Evolutionary conservation across 148 eudicot genomes (phyloP).

Genomic region (Amaranthus palmeri): DNA sequence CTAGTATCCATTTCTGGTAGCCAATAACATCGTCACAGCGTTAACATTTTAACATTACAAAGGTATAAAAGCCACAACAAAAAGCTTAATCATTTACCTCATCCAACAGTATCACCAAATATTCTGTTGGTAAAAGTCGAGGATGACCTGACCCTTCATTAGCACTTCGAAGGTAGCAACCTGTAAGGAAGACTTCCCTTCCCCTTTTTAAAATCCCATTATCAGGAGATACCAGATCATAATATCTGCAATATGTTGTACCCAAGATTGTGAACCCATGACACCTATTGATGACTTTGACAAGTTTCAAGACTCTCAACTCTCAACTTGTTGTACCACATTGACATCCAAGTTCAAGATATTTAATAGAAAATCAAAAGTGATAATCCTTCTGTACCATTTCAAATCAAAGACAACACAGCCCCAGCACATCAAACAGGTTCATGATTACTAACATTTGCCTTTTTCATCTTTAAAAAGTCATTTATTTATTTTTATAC

Average conservation of each 20-base stretch:
- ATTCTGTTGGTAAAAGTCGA: conserved; percentile 89
- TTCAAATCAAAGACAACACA: not conserved
- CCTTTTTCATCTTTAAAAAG: not conserved
- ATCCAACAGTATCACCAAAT: conserved; percentile 75
- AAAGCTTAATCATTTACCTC: conserved; percentile 48
- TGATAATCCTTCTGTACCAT: not conserved
- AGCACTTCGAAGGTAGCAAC: conserved; percentile 87
- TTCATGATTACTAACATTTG: not conserved
- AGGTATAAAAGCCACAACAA: not conserved
- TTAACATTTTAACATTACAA: not conserved
- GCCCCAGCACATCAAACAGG: not conserved
- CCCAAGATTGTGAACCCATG: not conserved
- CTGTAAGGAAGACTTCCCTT: conserved; percentile 78
- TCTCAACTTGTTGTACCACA: not conserved
- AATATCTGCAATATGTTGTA: conserved; percentile 52
- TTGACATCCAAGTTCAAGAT: not conserved
- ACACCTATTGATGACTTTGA: not conserved
- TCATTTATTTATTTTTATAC: not conserved
- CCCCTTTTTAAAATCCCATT: conserved; percentile 88
- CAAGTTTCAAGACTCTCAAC: not conserved
- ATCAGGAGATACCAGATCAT: conserved; percentile 60
- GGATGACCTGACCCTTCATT: conserved; percentile 48
- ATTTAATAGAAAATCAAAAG: not conserved
- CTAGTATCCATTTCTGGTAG: conserved; percentile 5
- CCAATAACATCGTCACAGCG: not conserved